phyloP scores from a whole-genome alignment of 768 basidiomycete species.

The Chlorophyllum brunneum region DNA sequence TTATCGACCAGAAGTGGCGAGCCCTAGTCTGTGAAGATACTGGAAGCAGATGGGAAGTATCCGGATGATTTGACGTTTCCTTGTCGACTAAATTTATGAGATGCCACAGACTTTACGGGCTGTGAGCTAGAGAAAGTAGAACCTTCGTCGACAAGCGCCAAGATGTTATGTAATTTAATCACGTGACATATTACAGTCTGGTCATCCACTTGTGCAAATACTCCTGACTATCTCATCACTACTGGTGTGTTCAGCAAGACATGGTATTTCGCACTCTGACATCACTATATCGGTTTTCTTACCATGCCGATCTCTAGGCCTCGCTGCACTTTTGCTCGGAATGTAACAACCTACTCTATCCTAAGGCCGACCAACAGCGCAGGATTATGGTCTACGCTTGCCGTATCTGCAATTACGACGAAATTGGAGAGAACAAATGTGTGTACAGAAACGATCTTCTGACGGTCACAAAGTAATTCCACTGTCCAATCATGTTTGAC shows the following conservation, averaged over 20 bases:
- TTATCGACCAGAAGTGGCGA: too few relatives aligned
- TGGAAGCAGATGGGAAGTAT: too few relatives aligned
- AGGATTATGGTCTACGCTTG: constrained; percentile 88
- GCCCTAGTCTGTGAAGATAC: too few relatives aligned
- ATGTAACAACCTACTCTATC: constrained; percentile 94
- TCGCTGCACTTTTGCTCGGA: constrained; percentile 90
- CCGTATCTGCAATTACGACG: constrained; percentile 84
- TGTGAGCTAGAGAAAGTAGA: too few relatives aligned
- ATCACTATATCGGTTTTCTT: not conserved
- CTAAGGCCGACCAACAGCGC: constrained; percentile 84
- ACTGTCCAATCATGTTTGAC: constrained; percentile 18
- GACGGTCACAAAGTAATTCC: constrained; percentile 81
- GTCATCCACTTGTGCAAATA: too few relatives aligned
- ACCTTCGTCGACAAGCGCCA: too few relatives aligned
- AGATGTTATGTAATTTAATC: too few relatives aligned
- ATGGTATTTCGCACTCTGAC: not conserved
- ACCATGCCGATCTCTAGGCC: constrained; percentile 42
- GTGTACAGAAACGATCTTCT: constrained; percentile 93
- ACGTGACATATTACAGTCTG: too few relatives aligned
- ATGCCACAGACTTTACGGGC: too few relatives aligned
- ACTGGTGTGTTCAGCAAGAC: not conserved
- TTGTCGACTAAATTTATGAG: too few relatives aligned
- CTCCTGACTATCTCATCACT: too few relatives aligned
- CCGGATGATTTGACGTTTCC: too few relatives aligned
- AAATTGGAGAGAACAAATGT: constrained; percentile 81